Conservation (phyloP, 2,329 filamentous ascomycete genomes). For the Podosphaera xanthii region DNA sequence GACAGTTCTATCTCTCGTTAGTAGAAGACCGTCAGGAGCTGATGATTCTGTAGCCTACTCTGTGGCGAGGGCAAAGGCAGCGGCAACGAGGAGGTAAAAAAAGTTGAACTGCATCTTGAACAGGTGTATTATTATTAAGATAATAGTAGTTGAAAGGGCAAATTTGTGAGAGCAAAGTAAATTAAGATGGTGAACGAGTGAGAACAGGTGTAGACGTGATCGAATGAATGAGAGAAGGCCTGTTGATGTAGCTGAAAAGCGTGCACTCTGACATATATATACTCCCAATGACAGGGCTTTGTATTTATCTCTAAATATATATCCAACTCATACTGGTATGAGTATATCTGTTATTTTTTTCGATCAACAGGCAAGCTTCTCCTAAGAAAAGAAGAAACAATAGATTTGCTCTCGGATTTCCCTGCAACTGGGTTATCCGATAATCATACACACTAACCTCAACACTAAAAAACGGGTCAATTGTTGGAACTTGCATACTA, state of each 20-base stretch:
- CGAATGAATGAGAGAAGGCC: background rate
- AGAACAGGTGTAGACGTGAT: slow-evolving; percentile 9
- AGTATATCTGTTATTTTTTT: background rate
- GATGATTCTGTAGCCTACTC: slow-evolving; percentile 3
- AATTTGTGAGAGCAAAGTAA: background rate
- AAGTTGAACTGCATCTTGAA: slow-evolving; percentile 17
- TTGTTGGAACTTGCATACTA: background rate
- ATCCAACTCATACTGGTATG: background rate
- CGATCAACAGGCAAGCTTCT: background rate
- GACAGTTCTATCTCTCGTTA: slow-evolving; percentile 9
- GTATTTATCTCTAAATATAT: no score
- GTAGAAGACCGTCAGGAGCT: slow-evolving; percentile 5
- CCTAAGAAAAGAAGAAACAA: background rate
- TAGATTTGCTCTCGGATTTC: background rate
- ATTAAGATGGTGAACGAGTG: background rate
- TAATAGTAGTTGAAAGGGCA: slow-evolving; percentile 1
- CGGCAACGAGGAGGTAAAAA: background rate
- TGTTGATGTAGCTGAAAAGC: fast-evolving
- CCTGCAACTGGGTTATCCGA: background rate
- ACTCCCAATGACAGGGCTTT: no score
- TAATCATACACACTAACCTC: background rate
- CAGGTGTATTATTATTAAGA: background rate
- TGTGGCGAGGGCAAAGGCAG: slow-evolving; percentile 12
- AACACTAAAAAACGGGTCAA: background rate
- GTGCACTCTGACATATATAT: no score